Evolutionary conservation across 2,329 filamentous ascomycete genomes (phyloP).

Genomic region (Colletotrichum tabaci): DNA sequence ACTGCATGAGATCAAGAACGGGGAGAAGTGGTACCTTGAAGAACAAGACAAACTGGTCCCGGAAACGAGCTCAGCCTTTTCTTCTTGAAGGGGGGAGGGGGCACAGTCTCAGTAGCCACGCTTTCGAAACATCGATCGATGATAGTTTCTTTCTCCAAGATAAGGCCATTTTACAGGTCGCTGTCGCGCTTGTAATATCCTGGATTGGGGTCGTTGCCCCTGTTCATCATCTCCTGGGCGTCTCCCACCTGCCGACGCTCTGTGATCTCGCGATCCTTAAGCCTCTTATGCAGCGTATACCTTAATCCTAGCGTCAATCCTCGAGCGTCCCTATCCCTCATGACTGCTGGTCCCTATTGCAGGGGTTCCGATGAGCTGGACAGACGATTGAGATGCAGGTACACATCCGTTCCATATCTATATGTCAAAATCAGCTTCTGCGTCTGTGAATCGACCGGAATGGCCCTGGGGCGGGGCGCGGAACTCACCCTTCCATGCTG

Average conservation of each 20-base stretch:
- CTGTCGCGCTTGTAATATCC: slow-evolving; percentile 50
- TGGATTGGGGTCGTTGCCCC: slow-evolving; percentile 49
- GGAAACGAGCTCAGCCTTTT: background rate
- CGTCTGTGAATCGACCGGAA: background rate
- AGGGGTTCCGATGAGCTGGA: slow-evolving; percentile 96
- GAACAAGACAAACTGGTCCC: background rate
- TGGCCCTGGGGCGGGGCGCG: slow-evolving; percentile 11
- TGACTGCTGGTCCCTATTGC: slow-evolving; percentile 94
- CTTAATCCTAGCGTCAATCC: slow-evolving; percentile 75
- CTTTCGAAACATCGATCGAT: slow-evolving; percentile 17
- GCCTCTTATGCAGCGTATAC: slow-evolving; percentile 75
- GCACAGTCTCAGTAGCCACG: background rate
- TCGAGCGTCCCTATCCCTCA: slow-evolving; percentile 78
- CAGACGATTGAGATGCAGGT: slow-evolving; percentile 95
- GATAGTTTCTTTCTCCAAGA: slow-evolving; percentile 6
- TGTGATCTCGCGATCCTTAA: slow-evolving; percentile 81
- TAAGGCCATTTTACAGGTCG: slow-evolving; percentile 50
- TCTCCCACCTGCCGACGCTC: slow-evolving; percentile 94
- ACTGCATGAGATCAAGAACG: background rate
- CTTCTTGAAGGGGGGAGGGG: background rate
- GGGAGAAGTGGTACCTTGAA: no score
- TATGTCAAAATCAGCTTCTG: slow-evolving; percentile 33
- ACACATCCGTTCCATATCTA: slow-evolving; percentile 98
- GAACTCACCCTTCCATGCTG: slow-evolving; percentile 95
- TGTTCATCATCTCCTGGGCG: slow-evolving; percentile 82